Percentiles rank a stretch among this genome's conserved stretches.
Conservation (phyloP, 2,329 filamentous ascomycete genomes). For the Keithomyces neogunnii region DNA sequence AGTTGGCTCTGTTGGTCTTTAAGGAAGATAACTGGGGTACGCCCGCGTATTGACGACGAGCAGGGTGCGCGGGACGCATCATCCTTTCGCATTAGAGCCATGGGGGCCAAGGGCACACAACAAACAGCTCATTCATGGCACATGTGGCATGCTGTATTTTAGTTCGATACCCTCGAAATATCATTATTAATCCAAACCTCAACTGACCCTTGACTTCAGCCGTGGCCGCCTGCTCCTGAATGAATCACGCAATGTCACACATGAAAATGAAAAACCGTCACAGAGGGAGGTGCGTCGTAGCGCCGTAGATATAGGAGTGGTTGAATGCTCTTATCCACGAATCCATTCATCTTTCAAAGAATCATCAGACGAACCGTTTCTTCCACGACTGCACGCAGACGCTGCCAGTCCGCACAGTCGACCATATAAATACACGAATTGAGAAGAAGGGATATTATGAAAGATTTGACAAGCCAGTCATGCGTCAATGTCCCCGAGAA, state of each 20-base stretch:
- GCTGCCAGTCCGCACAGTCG: neutral
- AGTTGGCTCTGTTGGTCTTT: conserved; percentile 80
- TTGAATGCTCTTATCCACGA: neutral
- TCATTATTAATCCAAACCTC: no score
- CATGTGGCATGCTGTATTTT: no score
- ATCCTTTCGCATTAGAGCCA: neutral
- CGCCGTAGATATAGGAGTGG: neutral
- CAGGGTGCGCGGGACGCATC: neutral
- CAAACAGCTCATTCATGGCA: no score
- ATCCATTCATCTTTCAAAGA: neutral
- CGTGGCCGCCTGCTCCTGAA: no score
- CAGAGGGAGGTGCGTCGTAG: no score
- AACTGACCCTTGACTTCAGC: no score
- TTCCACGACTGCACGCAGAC: neutral
- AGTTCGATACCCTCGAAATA: no score
- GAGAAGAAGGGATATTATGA: conserved; percentile 2
- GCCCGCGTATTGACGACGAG: conserved; percentile 11
- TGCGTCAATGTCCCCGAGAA: neutral
- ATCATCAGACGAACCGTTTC: neutral
- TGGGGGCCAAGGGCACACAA: no score
- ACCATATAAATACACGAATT: conserved; percentile 1
- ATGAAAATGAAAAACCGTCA: no score
- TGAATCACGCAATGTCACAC: no score
- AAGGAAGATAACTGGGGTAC: conserved; percentile 71
- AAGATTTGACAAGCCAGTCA: conserved; percentile 1